Conservation (phyloP, 257 asterid species). For the Nicotiana knightiana region DNA sequence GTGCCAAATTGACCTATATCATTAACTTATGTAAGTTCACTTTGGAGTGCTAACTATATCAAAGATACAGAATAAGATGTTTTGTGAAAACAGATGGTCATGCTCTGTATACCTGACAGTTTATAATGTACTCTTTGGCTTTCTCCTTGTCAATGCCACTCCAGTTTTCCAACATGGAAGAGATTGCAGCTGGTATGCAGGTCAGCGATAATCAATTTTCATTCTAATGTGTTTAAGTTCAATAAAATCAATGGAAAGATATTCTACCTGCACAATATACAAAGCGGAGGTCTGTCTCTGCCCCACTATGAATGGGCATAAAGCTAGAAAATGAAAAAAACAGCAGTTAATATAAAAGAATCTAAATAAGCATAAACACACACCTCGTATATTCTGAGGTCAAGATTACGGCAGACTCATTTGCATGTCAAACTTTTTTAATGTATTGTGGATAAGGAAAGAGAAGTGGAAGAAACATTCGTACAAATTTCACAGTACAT, state of each 20-base stretch:
- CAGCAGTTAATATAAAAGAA: not conserved
- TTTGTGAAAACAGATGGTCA: not conserved
- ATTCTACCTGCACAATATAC: constrained; percentile 86
- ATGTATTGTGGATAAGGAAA: not conserved
- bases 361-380: not conserved
- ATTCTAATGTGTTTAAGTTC: constrained; percentile 10
- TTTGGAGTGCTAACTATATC: not conserved
- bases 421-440: not conserved
- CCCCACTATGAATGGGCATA: constrained; percentile 90
- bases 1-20: not conserved
- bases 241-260: constrained; percentile 4
- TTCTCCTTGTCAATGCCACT: constrained; percentile 80
- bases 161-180: constrained; percentile 81
- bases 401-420: not conserved
- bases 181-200: constrained; percentile 65
- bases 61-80: constrained; percentile 3
- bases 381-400: not conserved
- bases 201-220: constrained; percentile 7
- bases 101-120: constrained; percentile 61
- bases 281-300: constrained; percentile 92
- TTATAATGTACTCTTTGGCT: constrained; percentile 70
- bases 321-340: constrained; percentile 42
- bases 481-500: not conserved
- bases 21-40: not conserved
- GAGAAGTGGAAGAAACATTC: not conserved